Conservation (phyloP, 2,329 filamentous ascomycete genomes). For the Thelonectria olida region DNA sequence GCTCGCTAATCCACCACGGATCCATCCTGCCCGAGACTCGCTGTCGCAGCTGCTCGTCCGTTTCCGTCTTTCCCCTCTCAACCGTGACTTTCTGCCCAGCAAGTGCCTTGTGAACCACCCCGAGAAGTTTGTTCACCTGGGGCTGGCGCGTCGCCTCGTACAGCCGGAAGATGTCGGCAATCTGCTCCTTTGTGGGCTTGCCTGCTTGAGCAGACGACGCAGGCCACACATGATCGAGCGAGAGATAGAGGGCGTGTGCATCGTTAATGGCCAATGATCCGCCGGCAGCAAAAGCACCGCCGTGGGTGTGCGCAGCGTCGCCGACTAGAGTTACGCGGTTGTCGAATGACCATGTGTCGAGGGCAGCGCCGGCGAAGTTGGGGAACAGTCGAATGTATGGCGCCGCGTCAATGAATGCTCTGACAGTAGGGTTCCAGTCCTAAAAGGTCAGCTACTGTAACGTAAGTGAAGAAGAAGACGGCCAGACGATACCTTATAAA, state of each 20-base stretch:
- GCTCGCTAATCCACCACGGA: constrained; percentile 56
- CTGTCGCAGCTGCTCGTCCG: constrained; percentile 48
- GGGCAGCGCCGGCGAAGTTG: constrained; percentile 51
- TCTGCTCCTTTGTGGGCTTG: constrained; percentile 25
- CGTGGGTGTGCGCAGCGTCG: constrained; percentile 53
- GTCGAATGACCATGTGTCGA: constrained; percentile 53
- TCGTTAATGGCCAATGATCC: constrained; percentile 53
- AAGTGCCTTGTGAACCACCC: constrained; percentile 23
- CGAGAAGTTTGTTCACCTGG: constrained; percentile 47
- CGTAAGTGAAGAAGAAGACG: neutral
- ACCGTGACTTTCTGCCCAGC: constrained; percentile 24
- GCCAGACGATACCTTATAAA: constrained; percentile 38
- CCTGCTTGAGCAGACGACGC: neutral
- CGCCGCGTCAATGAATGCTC: constrained; percentile 50
- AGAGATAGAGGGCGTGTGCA: constrained; percentile 51
- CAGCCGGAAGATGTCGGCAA: constrained; percentile 45
- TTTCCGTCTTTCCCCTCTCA: constrained; percentile 39
- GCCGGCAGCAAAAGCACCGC: constrained; percentile 52
- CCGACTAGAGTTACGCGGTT: constrained; percentile 48
- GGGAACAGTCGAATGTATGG: constrained; percentile 53
- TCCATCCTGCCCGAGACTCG: constrained; percentile 49
- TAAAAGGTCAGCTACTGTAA: neutral
- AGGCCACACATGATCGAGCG: constrained; percentile 49
- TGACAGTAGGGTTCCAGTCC: constrained; percentile 54
- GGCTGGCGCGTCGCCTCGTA: constrained; percentile 55